These are phyloP conservation scores for Fusarium subglutinans DNA, from an alignment of 2,329 filamentous ascomycete species.

Conservation along the genomic window DNA sequence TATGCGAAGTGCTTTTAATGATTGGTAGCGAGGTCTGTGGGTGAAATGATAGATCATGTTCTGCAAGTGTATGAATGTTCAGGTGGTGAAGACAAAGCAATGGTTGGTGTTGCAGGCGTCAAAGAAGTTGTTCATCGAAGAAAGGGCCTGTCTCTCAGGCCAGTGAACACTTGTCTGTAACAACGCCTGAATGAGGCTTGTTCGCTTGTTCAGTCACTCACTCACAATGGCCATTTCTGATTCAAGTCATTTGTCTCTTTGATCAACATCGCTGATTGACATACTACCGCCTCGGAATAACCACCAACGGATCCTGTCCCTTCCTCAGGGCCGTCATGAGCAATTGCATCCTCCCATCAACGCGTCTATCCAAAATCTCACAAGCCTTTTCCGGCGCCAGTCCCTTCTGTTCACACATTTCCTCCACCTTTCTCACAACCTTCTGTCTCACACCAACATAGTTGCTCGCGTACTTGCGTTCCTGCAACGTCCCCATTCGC, in stretches of 20 bases:
- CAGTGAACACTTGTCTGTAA: background rate
- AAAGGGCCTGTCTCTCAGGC: background rate
- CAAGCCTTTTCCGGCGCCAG: conserved; percentile 13
- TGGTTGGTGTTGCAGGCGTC: background rate
- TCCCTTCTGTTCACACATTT: conserved; percentile 13
- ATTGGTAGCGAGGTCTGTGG: background rate
- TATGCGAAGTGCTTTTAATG: background rate
- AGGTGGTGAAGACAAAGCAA: background rate
- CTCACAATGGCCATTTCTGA: background rate
- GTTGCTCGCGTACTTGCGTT: conserved; percentile 42
- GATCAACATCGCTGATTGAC: background rate
- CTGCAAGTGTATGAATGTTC: background rate
- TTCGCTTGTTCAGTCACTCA: background rate
- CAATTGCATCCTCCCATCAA: conserved; percentile 40
- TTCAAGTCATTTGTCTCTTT: background rate
- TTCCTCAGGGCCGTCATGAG: conserved; percentile 32
- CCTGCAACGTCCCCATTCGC: conserved; percentile 26
- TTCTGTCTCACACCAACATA: conserved; percentile 39
- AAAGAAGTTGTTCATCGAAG: background rate
- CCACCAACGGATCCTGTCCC: conserved; percentile 34
- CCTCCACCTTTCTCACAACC: conserved; percentile 31
- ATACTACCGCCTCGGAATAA: conserved; percentile 12
- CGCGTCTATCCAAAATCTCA: conserved; percentile 24
- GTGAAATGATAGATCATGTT: background rate
- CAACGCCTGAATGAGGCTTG: background rate